These are phyloP conservation scores for Whalleya microplaca DNA, from an alignment of 2,329 filamentous ascomycete species.

Conservation along the genomic window DNA sequence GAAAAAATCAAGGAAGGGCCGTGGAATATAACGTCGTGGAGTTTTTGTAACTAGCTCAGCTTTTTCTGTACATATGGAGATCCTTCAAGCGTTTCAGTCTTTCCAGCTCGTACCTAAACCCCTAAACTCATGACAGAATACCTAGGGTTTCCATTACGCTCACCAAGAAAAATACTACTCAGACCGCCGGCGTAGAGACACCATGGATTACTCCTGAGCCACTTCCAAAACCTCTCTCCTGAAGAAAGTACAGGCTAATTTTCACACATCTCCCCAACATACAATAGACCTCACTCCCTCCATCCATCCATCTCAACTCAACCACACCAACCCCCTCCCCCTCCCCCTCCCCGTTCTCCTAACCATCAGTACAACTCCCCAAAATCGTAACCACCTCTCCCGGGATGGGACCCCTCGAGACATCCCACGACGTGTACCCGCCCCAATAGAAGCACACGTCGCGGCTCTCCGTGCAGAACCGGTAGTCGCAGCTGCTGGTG, in stretches of 20 bases:
- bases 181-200: no score
- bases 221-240: no score
- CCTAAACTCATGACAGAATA: background rate
- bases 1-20: background rate
- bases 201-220: no score
- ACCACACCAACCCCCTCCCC: no score
- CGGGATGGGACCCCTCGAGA: conserved; percentile 30
- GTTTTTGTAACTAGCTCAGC: background rate
- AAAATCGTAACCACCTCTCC: conserved; percentile 30
- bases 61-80: background rate
- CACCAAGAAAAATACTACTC: no score
- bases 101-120: background rate
- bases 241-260: no score
- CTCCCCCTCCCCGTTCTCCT: no score
- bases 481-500: conserved; percentile 29
- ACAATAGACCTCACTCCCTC: no score
- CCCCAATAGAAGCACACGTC: conserved; percentile 37
- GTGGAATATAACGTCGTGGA: background rate
- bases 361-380: conserved; percentile 21
- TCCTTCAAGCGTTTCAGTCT: background rate
- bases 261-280: no score
- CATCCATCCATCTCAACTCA: no score
- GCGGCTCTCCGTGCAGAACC: conserved; percentile 30
- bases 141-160: no score
- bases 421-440: conserved; percentile 35